These are phyloP conservation scores for Pyrus communis DNA, from an alignment of 306 rosid species.

Conservation along the genomic window DNA sequence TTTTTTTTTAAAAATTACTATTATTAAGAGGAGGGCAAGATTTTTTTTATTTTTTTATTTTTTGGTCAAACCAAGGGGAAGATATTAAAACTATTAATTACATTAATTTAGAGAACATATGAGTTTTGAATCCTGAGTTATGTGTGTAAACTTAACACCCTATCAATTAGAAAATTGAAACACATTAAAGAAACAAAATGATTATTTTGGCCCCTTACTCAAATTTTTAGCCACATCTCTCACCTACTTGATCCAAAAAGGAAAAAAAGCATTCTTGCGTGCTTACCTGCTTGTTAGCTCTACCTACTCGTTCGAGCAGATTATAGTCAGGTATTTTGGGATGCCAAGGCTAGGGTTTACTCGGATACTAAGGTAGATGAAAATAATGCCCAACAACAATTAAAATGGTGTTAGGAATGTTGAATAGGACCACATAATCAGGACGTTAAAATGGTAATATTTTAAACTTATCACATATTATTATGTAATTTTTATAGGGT, in stretches of 20 bases:
- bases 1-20: too few relatives aligned
- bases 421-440: not conserved
- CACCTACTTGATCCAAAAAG: not conserved
- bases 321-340: not conserved
- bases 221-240: not conserved
- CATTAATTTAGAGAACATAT: too few relatives aligned
- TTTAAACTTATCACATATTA: too few relatives aligned
- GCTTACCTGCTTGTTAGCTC: not conserved
- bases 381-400: not conserved
- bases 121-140: too few relatives aligned
- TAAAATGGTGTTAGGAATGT: not conserved
- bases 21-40: too few relatives aligned
- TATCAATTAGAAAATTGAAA: too few relatives aligned
- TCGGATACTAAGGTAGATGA: not conserved
- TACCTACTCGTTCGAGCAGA: not conserved
- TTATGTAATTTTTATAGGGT: not conserved
- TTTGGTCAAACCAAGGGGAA: too few relatives aligned
- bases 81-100: too few relatives aligned
- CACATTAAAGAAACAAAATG: too few relatives aligned
- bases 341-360: not conserved
- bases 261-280: not conserved
- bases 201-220: not conserved
- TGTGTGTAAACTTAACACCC: accelerated
- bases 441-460: too few relatives aligned
- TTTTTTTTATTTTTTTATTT: too few relatives aligned